These are phyloP conservation scores for Niebla homalea DNA, from an alignment of 495 filamentous ascomycete genomes.

Conservation along the genomic window DNA sequence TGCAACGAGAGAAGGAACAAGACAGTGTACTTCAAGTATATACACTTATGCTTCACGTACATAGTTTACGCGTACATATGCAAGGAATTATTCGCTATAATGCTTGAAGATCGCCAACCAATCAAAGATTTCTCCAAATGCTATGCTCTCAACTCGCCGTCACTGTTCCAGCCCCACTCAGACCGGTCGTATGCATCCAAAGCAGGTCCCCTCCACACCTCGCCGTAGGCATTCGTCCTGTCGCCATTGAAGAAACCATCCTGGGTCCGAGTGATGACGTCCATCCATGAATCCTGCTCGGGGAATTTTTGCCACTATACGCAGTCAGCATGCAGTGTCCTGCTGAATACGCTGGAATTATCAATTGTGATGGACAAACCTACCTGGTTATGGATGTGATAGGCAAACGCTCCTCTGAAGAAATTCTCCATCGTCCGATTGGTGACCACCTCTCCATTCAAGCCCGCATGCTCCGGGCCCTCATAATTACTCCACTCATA, in stretches of 20 bases:
- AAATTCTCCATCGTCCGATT: constrained; percentile 44
- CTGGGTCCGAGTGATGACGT: constrained; percentile 39
- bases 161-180: not conserved
- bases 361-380: constrained; percentile 6
- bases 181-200: constrained; percentile 1
- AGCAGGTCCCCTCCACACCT: constrained; percentile 36
- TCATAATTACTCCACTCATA: constrained; percentile 43
- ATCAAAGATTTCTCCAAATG: no score
- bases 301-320: constrained; percentile 36
- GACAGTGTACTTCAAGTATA: no score
- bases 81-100: no score
- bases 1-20: no score
- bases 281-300: constrained; percentile 45
- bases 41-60: no score
- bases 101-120: no score
- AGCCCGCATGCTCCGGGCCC: constrained; percentile 18
- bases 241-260: constrained; percentile 36
- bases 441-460: constrained; percentile 18
- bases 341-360: not conserved
- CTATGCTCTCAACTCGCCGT: no score
- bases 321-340: not conserved
- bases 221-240: constrained; percentile 39
- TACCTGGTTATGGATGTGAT: constrained; percentile 48
- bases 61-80: no score
- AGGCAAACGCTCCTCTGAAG: constrained; percentile 42